These are phyloP conservation scores for Penicillium sp. DNA, from an alignment of 2,329 filamentous ascomycete genomes.

Conservation along the genomic window DNA sequence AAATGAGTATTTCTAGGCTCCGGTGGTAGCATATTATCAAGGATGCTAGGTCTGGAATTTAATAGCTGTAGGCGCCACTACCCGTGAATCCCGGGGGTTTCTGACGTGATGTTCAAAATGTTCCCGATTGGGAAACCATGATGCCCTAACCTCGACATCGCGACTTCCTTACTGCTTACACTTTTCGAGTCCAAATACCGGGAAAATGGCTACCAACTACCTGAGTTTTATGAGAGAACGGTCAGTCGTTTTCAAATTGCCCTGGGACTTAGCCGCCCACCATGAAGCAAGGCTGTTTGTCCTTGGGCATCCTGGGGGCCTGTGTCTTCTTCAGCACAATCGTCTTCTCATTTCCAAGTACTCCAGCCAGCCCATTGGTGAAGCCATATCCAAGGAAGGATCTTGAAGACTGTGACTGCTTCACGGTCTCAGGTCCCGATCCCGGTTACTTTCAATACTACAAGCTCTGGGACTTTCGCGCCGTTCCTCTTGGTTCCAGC, in stretches of 20 bases:
- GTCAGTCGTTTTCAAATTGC: not conserved
- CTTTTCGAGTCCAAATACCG: not conserved
- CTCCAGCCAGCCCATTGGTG: not conserved
- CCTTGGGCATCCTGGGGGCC: not conserved
- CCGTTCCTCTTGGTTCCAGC: slow-evolving; percentile 25
- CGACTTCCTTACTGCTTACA: slow-evolving; percentile 3
- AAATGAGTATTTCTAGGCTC: too few species aligned
- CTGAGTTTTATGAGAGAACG: not conserved
- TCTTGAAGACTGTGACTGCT: slow-evolving; percentile 45
- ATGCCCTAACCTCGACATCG: slow-evolving; percentile 12
- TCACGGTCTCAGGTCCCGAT: slow-evolving; percentile 43
- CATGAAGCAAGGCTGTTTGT: slow-evolving; percentile 9
- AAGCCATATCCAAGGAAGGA: slow-evolving; percentile 2
- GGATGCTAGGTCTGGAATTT: not conserved
- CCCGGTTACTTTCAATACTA: slow-evolving; percentile 52
- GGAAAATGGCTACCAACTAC: not conserved
- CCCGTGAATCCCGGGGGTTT: not conserved
- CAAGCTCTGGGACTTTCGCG: slow-evolving; percentile 53
- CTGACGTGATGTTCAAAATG: not conserved
- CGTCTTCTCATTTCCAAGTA: slow-evolving; percentile 1
- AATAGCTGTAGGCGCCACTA: not conserved
- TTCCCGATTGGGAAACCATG: slow-evolving; percentile 10
- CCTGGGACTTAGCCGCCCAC: not conserved
- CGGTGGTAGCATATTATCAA: too few species aligned
- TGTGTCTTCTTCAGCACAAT: slow-evolving; percentile 7